Percentiles rank a stretch among this genome's conserved stretches.
Evolutionary conservation across 2,329 filamentous ascomycete genomes (phyloP).

Genomic region (Harringtonia aguacate): DNA sequence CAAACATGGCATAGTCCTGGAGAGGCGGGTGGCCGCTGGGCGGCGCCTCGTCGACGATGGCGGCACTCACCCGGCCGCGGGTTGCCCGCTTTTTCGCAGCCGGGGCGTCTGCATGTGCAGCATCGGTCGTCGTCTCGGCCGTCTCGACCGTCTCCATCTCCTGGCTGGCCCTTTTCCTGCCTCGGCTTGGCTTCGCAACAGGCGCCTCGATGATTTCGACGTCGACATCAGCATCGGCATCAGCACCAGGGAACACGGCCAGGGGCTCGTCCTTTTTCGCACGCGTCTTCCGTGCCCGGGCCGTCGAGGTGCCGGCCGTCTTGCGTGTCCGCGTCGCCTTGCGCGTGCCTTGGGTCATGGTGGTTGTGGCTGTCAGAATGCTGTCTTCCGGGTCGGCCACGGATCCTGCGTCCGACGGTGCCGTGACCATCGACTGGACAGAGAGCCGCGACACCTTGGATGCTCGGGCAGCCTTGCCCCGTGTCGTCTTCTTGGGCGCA

Average conservation of each 20-base stretch:
- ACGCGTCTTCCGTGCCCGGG: slow-evolving; percentile 34
- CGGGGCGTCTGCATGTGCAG: slow-evolving; percentile 32
- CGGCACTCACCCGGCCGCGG: slow-evolving; percentile 33
- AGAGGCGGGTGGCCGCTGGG: slow-evolving; percentile 18
- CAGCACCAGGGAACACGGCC: slow-evolving; percentile 31
- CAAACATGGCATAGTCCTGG: slow-evolving; percentile 38
- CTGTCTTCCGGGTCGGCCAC: slow-evolving; percentile 45
- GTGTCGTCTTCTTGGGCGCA: slow-evolving; percentile 43
- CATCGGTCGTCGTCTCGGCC: too few species aligned
- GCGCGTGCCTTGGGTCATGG: slow-evolving; percentile 41
- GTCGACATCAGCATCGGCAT: slow-evolving; percentile 16
- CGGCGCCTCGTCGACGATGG: slow-evolving; percentile 30
- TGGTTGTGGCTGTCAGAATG: slow-evolving; percentile 48
- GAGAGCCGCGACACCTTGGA: slow-evolving; percentile 64
- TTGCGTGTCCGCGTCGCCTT: slow-evolving; percentile 46
- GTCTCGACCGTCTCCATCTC: slow-evolving; percentile 47
- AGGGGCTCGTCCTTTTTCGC: slow-evolving; percentile 43
- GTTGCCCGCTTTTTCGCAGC: slow-evolving; percentile 47
- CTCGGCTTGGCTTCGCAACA: slow-evolving; percentile 32
- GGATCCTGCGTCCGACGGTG: slow-evolving; percentile 37
- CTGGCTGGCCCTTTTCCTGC: slow-evolving; percentile 54
- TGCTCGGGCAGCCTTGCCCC: slow-evolving; percentile 40
- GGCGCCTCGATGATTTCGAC: slow-evolving; percentile 4
- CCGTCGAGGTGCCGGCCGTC: slow-evolving; percentile 26
- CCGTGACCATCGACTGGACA: slow-evolving; percentile 42